Evolutionary conservation across 225 moss, liverwort and hornwort species (phyloP).

Genomic region (Bryum argenteum): DNA sequence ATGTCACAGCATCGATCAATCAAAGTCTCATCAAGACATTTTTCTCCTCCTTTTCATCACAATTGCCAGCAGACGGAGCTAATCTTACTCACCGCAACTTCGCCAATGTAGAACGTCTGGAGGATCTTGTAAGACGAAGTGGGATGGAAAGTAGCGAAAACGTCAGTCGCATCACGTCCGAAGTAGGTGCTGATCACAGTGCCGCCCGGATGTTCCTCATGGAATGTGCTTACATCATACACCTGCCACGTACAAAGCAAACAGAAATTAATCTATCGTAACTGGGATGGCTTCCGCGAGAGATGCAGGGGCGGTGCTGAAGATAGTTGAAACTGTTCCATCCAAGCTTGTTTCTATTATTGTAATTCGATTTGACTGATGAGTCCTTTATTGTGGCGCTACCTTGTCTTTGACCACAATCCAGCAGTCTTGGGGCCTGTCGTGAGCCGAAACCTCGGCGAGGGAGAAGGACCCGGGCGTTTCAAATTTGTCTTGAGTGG

Average conservation of each 20-base stretch:
- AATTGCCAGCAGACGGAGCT: no score
- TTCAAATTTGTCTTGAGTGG: background rate
- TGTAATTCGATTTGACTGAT: no score
- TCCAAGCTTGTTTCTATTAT: no score
- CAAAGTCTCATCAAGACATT: background rate
- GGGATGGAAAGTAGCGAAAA: slow-evolving; percentile 71
- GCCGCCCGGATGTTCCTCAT: slow-evolving; percentile 74
- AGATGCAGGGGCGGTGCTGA: no score
- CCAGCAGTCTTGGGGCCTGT: slow-evolving; percentile 71
- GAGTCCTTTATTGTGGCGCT: no score
- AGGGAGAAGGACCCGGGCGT: background rate
- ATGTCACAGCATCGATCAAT: background rate
- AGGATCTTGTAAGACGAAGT: slow-evolving; percentile 61
- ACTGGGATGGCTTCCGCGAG: no score
- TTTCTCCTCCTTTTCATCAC: no score
- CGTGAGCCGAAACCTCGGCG: slow-evolving; percentile 64
- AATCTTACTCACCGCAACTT: slow-evolving; percentile 35
- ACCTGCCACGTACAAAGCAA: slow-evolving; percentile 36
- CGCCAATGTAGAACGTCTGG: slow-evolving; percentile 57
- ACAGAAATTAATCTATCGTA: no score
- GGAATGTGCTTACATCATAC: slow-evolving; percentile 78
- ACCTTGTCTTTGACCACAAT: slow-evolving; percentile 79
- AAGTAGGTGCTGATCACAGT: slow-evolving; percentile 73
- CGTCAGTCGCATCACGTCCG: slow-evolving; percentile 74
- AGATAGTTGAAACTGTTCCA: no score